Evolutionary conservation across 495 filamentous ascomycete species (phyloP).

Genomic region (Penicillium salamii): DNA sequence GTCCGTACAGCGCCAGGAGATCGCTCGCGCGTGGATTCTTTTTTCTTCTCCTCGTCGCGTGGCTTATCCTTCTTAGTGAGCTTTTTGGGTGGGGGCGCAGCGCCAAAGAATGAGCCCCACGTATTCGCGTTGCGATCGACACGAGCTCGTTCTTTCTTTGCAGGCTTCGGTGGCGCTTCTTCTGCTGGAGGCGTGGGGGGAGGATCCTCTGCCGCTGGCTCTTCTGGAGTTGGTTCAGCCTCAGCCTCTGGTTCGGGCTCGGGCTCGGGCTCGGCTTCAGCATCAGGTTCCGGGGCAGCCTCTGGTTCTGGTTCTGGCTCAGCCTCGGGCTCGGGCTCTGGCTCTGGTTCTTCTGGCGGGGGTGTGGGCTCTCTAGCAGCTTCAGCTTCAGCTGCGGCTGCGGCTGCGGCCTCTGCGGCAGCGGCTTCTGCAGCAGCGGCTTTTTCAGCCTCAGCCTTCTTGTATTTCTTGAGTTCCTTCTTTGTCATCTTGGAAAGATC

Average conservation of each 20-base stretch:
- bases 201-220: conserved; percentile 14
- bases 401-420: conserved; percentile 60
- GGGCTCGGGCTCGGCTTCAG: conserved; percentile 17
- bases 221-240: conserved; percentile 4
- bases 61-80: conserved; percentile 32
- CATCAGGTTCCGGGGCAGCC: conserved; percentile 25
- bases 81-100: conserved; percentile 40
- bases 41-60: conserved; percentile 30
- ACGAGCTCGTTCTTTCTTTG: conserved; percentile 58
- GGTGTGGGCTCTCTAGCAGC: conserved; percentile 70
- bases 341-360: conserved; percentile 31
- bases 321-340: conserved; percentile 13
- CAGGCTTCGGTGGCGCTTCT: conserved; percentile 38
- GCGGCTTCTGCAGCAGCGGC: conserved; percentile 38
- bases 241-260: conserved; percentile 11
- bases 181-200: conserved; percentile 57
- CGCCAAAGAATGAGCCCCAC: conserved; percentile 60
- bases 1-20: conserved; percentile 39
- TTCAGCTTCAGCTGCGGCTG: conserved; percentile 33
- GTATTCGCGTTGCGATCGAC: conserved; percentile 47
- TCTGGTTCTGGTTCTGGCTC: conserved; percentile 18
- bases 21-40: conserved; percentile 15
- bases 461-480: conserved; percentile 31
- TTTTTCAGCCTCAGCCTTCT: conserved; percentile 25
- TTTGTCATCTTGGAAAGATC: conserved; percentile 29